Base-by-base conservation (phyloP, 768 basidiomycete genomes). In the Lactarius sanguifluus region DNA sequence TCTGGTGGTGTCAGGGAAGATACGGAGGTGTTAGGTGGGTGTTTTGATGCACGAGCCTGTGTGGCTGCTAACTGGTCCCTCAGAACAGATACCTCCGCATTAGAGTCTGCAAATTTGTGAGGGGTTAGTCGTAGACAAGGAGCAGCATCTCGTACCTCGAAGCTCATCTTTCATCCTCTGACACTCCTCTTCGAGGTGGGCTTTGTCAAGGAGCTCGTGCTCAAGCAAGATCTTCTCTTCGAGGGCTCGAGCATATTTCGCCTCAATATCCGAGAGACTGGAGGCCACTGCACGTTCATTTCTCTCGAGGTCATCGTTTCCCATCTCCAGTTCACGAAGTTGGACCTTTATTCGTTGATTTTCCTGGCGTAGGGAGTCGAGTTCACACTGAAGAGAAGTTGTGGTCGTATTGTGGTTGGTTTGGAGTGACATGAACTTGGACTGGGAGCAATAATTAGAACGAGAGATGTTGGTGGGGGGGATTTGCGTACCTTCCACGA, bases 201-300 rank as follows among this genome's bases (percentile, higher is more conserved):
- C 92, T 76, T 96, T 97, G 76, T 90, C 90, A 32, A 98, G 79
- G 38, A 98, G 81, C 72, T 99, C 97, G 70, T 98, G 94, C 76
- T 99, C 97, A 43, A 98, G 83, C 32, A 99, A 79, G 63, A 98
- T 98, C 79, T 98, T 98, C 79, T 98, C 95, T 77, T 99, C 97
- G 40, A 98, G 80, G 1, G 90, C 91, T 61, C 88, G 85, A 66
- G 94, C 88, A 79, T 98, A 96, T 75, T 90, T 94, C 71, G 85
- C 81, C 78, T 97, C 95, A 72, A 93, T 81, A 74, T 92, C 91
- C 5, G 89, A 90, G 71, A 96, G 77, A 71, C 85, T 91, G 58
- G 90, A 92, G 10, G 90, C 85, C 50, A 92, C 89, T 59, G 91
- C 91, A 34, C 97, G 86, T 74, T 98, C 96, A 76, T 91, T 96